A percentile compares a stretch with the other conserved stretches of the same genome.
Conservation (phyloP, 768 basidiomycete genomes). For the Mycena maculata region DNA sequence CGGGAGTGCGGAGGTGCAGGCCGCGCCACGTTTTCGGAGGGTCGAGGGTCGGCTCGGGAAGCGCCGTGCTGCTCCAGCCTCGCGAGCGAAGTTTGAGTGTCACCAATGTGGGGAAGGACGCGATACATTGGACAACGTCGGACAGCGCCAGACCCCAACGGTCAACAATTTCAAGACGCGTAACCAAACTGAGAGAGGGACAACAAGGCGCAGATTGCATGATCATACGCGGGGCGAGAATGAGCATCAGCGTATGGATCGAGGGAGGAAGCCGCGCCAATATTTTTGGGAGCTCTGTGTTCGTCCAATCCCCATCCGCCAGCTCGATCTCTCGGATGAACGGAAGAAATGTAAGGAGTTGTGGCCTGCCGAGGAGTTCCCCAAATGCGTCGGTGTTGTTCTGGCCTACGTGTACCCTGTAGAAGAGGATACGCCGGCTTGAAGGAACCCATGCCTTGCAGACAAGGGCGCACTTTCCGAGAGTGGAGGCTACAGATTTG, state of each 20-base stretch:
- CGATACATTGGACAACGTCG: background rate
- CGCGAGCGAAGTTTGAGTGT: background rate
- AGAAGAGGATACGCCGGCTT: constrained; percentile 13
- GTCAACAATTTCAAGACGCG: background rate
- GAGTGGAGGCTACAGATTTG: background rate
- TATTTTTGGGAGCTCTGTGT: background rate
- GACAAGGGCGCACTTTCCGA: constrained; percentile 9
- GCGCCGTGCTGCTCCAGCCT: background rate
- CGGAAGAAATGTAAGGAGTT: constrained; percentile 5
- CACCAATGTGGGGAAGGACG: background rate
- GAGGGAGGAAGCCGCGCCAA: background rate
- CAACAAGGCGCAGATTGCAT: background rate
- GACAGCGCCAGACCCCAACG: background rate
- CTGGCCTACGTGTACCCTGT: background rate
- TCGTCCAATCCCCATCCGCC: background rate
- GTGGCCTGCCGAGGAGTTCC: background rate
- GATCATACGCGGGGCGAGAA: background rate
- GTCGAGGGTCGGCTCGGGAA: background rate
- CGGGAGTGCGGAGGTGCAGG: background rate
- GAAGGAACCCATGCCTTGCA: constrained; percentile 5
- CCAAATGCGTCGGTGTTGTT: background rate
- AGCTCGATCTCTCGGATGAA: constrained; percentile 10
- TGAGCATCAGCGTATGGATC: background rate
- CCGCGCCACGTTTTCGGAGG: background rate
- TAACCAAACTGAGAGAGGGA: background rate